Evolutionary conservation across 208 protist species (phyloP).

Genomic region (Trypanosoma caninum): DNA sequence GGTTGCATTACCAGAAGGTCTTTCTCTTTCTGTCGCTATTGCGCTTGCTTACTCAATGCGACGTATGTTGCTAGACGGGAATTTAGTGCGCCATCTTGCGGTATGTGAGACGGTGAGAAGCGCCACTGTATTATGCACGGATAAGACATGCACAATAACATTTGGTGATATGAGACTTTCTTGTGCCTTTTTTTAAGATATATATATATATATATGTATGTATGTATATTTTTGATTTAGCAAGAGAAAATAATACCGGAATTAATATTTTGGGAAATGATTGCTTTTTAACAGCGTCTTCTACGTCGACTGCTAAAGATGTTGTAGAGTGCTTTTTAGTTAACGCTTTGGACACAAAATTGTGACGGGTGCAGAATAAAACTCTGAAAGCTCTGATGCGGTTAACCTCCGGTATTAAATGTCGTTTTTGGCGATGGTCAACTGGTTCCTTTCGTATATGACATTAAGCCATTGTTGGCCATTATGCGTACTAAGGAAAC

Average conservation of each 20-base stretch:
- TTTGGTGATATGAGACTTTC: slow-evolving; percentile 89
- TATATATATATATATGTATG: too few relatives aligned
- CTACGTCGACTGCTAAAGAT: slow-evolving; percentile 28
- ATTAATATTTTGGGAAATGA: background rate
- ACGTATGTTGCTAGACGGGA: slow-evolving; percentile 94
- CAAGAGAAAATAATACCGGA: too few relatives aligned
- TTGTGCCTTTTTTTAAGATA: slow-evolving; percentile 42
- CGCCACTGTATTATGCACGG: slow-evolving; percentile 92
- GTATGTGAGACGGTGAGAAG: slow-evolving; percentile 97
- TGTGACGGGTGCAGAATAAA: slow-evolving; percentile 54
- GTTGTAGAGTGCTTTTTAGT: slow-evolving; percentile 62
- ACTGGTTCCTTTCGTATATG: slow-evolving; percentile 14
- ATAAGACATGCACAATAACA: slow-evolving; percentile 95
- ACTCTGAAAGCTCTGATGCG: slow-evolving; percentile 66
- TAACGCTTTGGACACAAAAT: slow-evolving; percentile 59
- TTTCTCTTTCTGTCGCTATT: slow-evolving; percentile 97
- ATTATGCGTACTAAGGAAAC: slow-evolving; percentile 38
- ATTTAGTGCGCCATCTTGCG: slow-evolving; percentile 93
- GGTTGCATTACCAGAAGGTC: slow-evolving; percentile 97
- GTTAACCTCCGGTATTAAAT: slow-evolving; percentile 19
- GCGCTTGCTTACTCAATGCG: slow-evolving; percentile 96
- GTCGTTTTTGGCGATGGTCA: slow-evolving; percentile 8
- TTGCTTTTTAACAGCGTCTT: slow-evolving; percentile 19
- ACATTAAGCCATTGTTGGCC: slow-evolving; percentile 25
- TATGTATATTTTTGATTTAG: too few relatives aligned